These are phyloP conservation scores for Kodamaea neixiangensis DNA, from an alignment of 805 yeast genomes.

Conservation along the genomic window DNA sequence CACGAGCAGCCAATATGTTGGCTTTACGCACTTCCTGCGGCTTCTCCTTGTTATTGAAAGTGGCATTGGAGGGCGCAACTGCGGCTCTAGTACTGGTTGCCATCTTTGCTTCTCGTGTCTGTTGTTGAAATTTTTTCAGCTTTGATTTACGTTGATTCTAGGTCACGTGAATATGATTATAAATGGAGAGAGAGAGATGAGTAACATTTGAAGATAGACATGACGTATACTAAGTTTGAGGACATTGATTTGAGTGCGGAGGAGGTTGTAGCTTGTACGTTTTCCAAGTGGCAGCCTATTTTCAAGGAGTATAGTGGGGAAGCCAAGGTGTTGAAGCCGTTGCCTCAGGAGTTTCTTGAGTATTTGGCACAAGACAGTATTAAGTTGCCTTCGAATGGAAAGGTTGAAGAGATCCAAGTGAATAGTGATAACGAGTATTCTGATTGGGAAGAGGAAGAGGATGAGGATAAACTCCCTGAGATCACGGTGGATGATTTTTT, in stretches of 20 bases:
- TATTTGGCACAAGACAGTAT: constrained; percentile 64
- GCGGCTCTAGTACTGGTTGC: constrained; percentile 2
- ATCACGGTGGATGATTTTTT: constrained; percentile 49
- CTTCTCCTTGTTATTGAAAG: constrained; percentile 90
- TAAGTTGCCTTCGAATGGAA: constrained; percentile 38
- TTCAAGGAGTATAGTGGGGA: constrained; percentile 23
- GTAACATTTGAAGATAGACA: not conserved
- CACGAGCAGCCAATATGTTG: constrained; percentile 88
- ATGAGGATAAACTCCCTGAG: constrained; percentile 18
- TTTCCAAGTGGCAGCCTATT: constrained; percentile 34
- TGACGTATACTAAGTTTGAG: constrained; percentile 29
- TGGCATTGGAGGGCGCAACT: constrained; percentile 67
- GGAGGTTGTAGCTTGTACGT: constrained; percentile 36
- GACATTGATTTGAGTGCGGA: constrained; percentile 24
- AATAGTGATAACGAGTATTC: constrained; percentile 68
- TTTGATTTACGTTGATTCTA: not conserved
- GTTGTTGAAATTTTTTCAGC: constrained; percentile 7
- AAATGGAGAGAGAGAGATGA: not conserved
- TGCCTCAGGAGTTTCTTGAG: constrained; percentile 36
- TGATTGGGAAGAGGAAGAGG: constrained; percentile 63
- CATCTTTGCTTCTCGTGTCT: constrained; percentile 1
- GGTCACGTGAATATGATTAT: not conserved
- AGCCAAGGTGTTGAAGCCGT: constrained; percentile 29
- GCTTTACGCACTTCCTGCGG: constrained; percentile 92
- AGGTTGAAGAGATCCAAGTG: constrained; percentile 13